phyloP scores from a whole-genome alignment of 352 stramenopile genomes.

The Globisporangium emineosum region DNA sequence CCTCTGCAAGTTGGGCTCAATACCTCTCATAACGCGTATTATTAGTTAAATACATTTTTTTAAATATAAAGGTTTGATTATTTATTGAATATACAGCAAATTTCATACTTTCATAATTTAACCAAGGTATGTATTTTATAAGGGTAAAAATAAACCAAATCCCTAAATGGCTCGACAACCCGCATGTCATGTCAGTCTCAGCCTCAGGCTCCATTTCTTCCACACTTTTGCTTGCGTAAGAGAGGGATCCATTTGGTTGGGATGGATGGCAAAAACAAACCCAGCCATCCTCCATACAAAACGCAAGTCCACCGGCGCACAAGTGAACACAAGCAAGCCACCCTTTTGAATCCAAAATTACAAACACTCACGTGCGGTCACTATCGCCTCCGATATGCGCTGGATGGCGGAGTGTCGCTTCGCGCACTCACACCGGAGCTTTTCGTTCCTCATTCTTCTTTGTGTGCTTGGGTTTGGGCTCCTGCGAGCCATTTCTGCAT shows the following conservation, averaged over 20 bases:
- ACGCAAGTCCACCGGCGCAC: background rate
- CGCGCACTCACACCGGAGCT: background rate
- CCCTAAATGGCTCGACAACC: background rate
- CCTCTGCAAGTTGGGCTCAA: background rate
- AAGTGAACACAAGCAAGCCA: background rate
- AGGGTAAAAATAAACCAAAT: no score
- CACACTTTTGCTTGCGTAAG: background rate
- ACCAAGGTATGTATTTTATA: background rate
- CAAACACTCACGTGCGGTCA: background rate
- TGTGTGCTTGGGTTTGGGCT: no score
- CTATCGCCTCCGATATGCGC: background rate
- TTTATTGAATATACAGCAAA: no score
- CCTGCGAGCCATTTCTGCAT: no score
- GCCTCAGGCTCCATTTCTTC: background rate
- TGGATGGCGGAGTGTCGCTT: conserved; percentile 1
- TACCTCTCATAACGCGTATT: background rate
- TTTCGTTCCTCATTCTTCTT: background rate
- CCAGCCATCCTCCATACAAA: background rate
- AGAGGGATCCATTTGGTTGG: background rate
- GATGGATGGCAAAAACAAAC: background rate
- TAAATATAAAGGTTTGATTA: background rate
- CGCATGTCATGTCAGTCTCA: no score
- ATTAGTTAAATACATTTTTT: background rate
- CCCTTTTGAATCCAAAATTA: conserved; percentile 3
- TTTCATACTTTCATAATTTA: no score